Evolutionary conservation across 2,329 filamentous ascomycete species (phyloP), one percentile per base, ranked within the genome.

Genomic region (Fusarium armeniacum): DNA sequence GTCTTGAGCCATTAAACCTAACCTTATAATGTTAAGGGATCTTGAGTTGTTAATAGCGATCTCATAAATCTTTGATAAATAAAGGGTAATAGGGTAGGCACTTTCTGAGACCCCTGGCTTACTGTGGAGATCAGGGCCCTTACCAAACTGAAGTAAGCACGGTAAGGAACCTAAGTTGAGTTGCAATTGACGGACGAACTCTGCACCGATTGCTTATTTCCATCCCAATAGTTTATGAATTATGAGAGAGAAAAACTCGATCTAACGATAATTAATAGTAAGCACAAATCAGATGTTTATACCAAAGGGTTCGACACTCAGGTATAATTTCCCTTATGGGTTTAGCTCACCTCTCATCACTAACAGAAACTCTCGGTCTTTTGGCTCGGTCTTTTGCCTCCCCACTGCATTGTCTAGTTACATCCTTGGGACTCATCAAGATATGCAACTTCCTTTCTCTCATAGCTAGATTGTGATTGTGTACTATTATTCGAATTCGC

Each of bases 361-460:
- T 61, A 38, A 65, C 28, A 65, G 16, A 16, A 50, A 45, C 62
- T 65, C 62, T 65, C 62, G 62, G 62, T 62, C 62, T 65, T 65
- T 65, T 61, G 55, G 43, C 55, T 65, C 62, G 62, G 62, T 49
- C 62, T 65, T 65, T 65, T 65, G 28, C 47, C 61, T 61, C 62
- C 20, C 47, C 38, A 40, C 62, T 18, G 33, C 22, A 24, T 36
- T 43, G 35, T 43, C 47, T 36, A 20, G 20, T 20, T 20, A 43
- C 38, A 40, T 22, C 32, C 24, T 18, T 45, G 35, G 13, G 47
- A 28, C 44, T 50, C 51, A 50, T 24, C 16, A 52, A 36, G 28
- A 59, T 65, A 36, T 43, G 33, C 40, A 30, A 58, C 46, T 32
- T 35, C 38, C 33, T 32, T 47, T 38, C 33, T 45, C 33, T 33